Evolutionary conservation across 257 asterid species (phyloP), one percentile per base, ranked within the genome.

Genomic region (Fraxinus americana): DNA sequence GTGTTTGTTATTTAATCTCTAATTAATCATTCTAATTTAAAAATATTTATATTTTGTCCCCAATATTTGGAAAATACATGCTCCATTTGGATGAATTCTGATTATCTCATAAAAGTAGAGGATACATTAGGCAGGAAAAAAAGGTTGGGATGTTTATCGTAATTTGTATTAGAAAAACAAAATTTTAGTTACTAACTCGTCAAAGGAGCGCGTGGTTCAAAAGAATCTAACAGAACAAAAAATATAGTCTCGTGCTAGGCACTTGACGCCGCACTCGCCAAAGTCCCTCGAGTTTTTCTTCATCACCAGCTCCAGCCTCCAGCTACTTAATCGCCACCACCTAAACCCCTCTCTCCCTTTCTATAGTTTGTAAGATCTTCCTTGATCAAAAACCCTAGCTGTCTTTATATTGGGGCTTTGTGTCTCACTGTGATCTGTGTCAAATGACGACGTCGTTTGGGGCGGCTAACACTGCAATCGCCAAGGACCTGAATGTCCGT

Each of bases 371-470:
- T 2, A 23, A 27, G 11, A 25, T 63, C 19, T 63, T 25, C 29
- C 17, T 63, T 27, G 5, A 12, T 63, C 35, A 27, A 12, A 63
- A 63, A 23, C n/a, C 14, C 19, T 27, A 27, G 5, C 5, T 61
- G 34, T 19, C 66, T 17, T n/a, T 57, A 5, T 5, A 57, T 57
- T 7, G 25, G 0, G 11, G 66, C 23, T 57, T 57, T 57, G 27
- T n/a, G 4, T 19, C 6, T 23, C 17, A 61, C 34, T 35, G 19
- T 12, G 35, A 63, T 63, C 69, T 63, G 69, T 63, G 29, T 8
- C 67, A 17, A 34, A 87, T 87, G 90, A 75, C 88, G 80, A 74
- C 88, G 82, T 75, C 86, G 79, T 82, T 82, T 71, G 88, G 85
- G 27, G 77, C 83, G 1, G 81, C 83, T 43, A 83, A 45, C 25